Conservation (phyloP, 129 eudicot genomes). For the Oenanthe sinensis region DNA sequence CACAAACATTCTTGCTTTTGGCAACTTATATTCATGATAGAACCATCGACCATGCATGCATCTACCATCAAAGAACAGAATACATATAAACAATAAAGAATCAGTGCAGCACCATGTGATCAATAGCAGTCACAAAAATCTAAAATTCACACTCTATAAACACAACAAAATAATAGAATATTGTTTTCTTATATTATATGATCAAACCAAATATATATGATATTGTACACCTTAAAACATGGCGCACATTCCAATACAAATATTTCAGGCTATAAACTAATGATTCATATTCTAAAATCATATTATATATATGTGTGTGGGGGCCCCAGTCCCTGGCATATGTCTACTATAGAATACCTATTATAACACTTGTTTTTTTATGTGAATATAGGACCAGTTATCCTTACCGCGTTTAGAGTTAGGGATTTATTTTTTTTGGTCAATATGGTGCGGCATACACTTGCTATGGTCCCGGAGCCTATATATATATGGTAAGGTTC, state of each 20-base stretch:
- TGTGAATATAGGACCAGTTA: no score
- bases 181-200: neutral
- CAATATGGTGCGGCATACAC: no score
- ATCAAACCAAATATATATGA: neutral
- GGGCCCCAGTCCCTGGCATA: no score
- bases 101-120: neutral
- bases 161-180: neutral
- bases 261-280: neutral
- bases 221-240: neutral
- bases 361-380: no score
- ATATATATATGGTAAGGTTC: no score
- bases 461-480: no score
- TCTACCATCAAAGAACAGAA: neutral
- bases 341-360: no score
- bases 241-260: neutral
- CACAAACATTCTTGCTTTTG: neutral
- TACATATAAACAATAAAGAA: neutral
- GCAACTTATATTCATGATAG: neutral
- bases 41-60: neutral
- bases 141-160: neutral
- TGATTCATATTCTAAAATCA: neutral
- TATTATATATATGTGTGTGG: no score
- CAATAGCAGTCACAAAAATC: neutral
- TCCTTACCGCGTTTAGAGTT: no score
- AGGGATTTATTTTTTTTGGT: no score